Percentiles rank a stretch among this genome's conserved stretches.
Conservation (phyloP, 2,329 filamentous ascomycete species). For the Hirsutella minnesotensis region DNA sequence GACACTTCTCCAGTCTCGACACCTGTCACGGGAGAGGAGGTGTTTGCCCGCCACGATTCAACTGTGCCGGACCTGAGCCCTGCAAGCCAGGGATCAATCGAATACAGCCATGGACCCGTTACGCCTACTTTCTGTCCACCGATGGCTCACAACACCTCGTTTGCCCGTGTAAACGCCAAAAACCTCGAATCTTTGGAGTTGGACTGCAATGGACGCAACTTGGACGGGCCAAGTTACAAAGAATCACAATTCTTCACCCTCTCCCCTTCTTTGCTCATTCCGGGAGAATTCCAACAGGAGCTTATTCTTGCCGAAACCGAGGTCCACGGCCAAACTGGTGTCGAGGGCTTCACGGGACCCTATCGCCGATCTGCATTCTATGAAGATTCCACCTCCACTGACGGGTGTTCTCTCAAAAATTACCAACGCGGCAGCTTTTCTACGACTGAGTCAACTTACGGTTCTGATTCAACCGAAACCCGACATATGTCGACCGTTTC, state of each 20-base stretch:
- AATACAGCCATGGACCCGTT: slow-evolving; percentile 28
- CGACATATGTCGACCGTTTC: slow-evolving; percentile 43
- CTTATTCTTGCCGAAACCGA: slow-evolving; percentile 27
- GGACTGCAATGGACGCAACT: slow-evolving; percentile 25
- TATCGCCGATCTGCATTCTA: slow-evolving; percentile 7
- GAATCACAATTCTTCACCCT: slow-evolving; percentile 48
- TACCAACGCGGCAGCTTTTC: slow-evolving; percentile 43
- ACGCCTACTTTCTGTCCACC: slow-evolving; percentile 26
- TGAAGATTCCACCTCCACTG: slow-evolving; percentile 6
- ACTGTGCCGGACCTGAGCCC: slow-evolving; percentile 39
- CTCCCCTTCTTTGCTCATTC: slow-evolving; percentile 51
- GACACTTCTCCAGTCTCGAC: slow-evolving; percentile 9
- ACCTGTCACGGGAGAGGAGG: slow-evolving; percentile 12
- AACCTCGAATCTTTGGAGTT: slow-evolving; percentile 13
- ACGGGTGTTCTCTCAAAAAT: slow-evolving; percentile 7
- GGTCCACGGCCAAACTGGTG: not conserved
- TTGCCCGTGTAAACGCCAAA: slow-evolving; percentile 29
- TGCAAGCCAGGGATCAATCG: slow-evolving; percentile 31
- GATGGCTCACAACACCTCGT: slow-evolving; percentile 39
- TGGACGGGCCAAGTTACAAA: slow-evolving; percentile 38
- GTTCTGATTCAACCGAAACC: slow-evolving; percentile 34
- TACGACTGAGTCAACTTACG: slow-evolving; percentile 31
- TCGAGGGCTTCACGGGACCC: slow-evolving; percentile 6
- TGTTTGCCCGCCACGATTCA: slow-evolving; percentile 12
- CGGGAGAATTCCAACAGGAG: slow-evolving; percentile 44